Evolutionary conservation across 108 stramenopile species (phyloP).

Genomic region (Nitzschia palea): DNA sequence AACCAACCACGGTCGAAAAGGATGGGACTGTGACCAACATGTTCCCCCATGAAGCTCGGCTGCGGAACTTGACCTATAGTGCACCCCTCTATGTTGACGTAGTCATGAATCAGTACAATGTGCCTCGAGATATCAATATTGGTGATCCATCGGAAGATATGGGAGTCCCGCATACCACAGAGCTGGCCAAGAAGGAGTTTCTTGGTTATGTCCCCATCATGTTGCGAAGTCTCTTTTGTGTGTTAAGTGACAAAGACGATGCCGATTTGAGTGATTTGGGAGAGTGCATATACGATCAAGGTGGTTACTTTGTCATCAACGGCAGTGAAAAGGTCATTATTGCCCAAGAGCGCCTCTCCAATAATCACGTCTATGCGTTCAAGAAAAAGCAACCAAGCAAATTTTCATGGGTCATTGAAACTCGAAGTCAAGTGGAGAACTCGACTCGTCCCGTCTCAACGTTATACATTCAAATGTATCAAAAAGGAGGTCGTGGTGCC

Average conservation of each 20-base stretch:
- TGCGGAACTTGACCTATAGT: constrained; percentile 96
- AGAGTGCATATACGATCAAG: constrained; percentile 99
- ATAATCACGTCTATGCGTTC: constrained; percentile 99
- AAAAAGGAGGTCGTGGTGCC: constrained; percentile 86
- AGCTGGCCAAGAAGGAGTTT: constrained; percentile 88
- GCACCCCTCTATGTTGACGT: constrained; percentile 96
- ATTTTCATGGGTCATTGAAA: constrained; percentile 96
- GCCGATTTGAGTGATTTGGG: constrained; percentile 94
- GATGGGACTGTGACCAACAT: constrained; percentile 94
- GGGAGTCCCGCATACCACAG: constrained; percentile 72
- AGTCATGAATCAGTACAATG: constrained; percentile 75
- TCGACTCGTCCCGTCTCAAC: constrained; percentile 91
- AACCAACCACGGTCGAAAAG: constrained; percentile 90
- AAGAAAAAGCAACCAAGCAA: constrained; percentile 96
- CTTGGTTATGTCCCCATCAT: constrained; percentile 98
- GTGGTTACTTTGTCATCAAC: constrained; percentile 99
- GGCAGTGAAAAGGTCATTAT: constrained; percentile 99
- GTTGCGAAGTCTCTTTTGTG: constrained; percentile 93
- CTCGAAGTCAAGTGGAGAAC: constrained; percentile 90
- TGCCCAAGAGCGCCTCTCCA: constrained; percentile 97
- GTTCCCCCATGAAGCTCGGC: constrained; percentile 97
- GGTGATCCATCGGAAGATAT: constrained; percentile 76
- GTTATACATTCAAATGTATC: constrained; percentile 96
- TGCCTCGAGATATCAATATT: constrained; percentile 75
- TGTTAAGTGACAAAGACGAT: constrained; percentile 92